These are phyloP conservation scores for Helotiales sp. DNA, from an alignment of 2,329 filamentous ascomycete species.

Conservation along the genomic window DNA sequence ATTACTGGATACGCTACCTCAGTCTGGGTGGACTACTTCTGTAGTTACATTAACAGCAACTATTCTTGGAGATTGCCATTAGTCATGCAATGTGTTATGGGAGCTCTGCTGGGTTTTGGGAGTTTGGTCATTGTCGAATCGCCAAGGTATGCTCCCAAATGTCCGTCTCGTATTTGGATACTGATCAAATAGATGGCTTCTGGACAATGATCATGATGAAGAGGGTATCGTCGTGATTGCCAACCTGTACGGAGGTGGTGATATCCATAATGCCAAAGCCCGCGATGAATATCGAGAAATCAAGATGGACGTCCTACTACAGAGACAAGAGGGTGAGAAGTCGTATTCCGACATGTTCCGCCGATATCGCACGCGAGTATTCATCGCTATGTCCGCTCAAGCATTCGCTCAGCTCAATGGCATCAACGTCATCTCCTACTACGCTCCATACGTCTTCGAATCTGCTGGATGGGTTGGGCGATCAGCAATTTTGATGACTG, in stretches of 20 bases:
- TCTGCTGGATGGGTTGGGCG: conserved; percentile 94
- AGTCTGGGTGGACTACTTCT: conserved; percentile 98
- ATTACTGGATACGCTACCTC: conserved; percentile 94
- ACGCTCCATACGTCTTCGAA: conserved; percentile 94
- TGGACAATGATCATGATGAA: conserved; percentile 97
- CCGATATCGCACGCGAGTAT: conserved; percentile 85
- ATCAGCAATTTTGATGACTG: conserved; percentile 92
- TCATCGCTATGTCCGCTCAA: conserved; percentile 98
- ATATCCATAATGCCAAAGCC: conserved; percentile 90
- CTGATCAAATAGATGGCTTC: conserved; percentile 73
- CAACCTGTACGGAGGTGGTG: conserved; percentile 92
- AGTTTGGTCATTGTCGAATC: conserved; percentile 96
- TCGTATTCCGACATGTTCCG: conserved; percentile 93
- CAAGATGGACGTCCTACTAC: conserved; percentile 94
- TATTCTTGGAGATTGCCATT: conserved; percentile 89
- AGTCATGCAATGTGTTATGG: conserved; percentile 93
- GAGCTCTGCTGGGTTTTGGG: conserved; percentile 77
- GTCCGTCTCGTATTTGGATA: neutral
- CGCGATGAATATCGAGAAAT: conserved; percentile 97
- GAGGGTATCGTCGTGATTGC: conserved; percentile 98
- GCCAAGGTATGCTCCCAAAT: conserved; percentile 61
- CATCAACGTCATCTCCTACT: conserved; percentile 99
- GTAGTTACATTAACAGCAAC: conserved; percentile 82
- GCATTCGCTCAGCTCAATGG: conserved; percentile 94
- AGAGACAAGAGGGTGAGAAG: conserved; percentile 92